Conservation (phyloP, 805 yeast species). For the Starmerella davenportii region DNA sequence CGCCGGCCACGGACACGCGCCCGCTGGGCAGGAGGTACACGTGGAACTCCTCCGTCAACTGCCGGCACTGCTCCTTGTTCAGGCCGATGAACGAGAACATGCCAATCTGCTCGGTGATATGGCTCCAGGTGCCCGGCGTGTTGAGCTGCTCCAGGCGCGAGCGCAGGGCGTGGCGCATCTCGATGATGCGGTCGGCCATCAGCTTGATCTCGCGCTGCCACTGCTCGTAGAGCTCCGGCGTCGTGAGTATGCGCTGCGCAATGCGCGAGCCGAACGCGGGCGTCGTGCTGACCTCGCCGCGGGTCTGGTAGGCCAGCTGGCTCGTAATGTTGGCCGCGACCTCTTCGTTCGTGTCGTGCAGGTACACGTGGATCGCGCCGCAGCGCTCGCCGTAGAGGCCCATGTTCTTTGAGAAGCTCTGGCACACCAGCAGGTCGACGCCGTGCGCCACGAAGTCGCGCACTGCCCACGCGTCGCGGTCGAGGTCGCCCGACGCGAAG, state of each 20-base stretch:
- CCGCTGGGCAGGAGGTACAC: constrained; percentile 83
- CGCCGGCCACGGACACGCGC: constrained; percentile 78
- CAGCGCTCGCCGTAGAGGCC: constrained; percentile 97
- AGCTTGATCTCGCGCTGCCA: constrained; percentile 74
- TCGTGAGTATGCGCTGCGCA: constrained; percentile 55
- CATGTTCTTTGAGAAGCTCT: constrained; percentile 89
- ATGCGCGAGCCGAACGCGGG: constrained; percentile 93
- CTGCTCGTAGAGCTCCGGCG: constrained; percentile 47
- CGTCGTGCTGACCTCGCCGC: constrained; percentile 82
- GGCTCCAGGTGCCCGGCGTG: constrained; percentile 89
- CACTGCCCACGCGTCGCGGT: constrained; percentile 68
- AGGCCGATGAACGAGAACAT: constrained; percentile 95
- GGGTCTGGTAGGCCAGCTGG: constrained; percentile 55
- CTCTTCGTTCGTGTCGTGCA: constrained; percentile 27
- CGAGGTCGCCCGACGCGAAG: constrained; percentile 76
- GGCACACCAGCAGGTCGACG: constrained; percentile 60
- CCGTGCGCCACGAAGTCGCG: constrained; percentile 33
- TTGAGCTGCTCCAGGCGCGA: constrained; percentile 38
- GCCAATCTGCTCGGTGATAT: constrained; percentile 77
- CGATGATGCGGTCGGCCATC: constrained; percentile 68
- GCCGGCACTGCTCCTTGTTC: constrained; percentile 51
- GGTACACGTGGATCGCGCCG: constrained; percentile 72
- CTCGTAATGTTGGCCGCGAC: constrained; percentile 37
- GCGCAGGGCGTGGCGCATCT: constrained; percentile 59
- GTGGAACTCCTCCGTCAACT: constrained; percentile 53